Evolutionary conservation across 1,284 basidiomycete genomes (phyloP).

Genomic region (Cryptococcus amylolentus): DNA sequence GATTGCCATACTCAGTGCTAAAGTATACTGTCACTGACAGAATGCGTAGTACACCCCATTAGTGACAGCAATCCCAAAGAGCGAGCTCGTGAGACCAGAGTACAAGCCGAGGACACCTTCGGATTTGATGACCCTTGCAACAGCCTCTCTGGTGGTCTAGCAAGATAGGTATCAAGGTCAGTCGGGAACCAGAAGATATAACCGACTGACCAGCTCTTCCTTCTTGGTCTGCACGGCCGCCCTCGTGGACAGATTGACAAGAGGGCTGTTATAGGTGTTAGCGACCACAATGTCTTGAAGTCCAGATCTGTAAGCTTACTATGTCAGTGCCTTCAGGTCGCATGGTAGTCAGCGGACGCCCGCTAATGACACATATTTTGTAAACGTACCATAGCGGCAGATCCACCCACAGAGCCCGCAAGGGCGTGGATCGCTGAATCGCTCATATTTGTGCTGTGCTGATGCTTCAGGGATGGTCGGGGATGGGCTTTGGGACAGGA

Average conservation of each 20-base stretch:
- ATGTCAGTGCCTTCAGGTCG: slow-evolving; percentile 42
- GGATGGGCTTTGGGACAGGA: neutral
- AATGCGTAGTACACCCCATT: slow-evolving; percentile 62
- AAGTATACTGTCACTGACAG: slow-evolving; percentile 22
- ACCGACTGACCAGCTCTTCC: slow-evolving; percentile 31
- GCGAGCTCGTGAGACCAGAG: slow-evolving; percentile 77
- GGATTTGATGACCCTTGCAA: slow-evolving; percentile 72
- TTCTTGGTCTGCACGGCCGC: slow-evolving; percentile 86
- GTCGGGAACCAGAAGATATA: neutral
- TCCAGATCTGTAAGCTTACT: slow-evolving; percentile 23
- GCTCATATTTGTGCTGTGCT: slow-evolving; percentile 25
- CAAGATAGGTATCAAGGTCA: slow-evolving; percentile 7
- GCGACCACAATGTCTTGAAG: neutral
- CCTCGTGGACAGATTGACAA: slow-evolving; percentile 87
- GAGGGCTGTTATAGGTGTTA: slow-evolving; percentile 58
- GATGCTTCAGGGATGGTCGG: neutral
- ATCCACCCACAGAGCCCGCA: slow-evolving; percentile 86
- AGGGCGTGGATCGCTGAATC: slow-evolving; percentile 86
- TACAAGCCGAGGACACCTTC: slow-evolving; percentile 87
- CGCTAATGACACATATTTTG: neutral
- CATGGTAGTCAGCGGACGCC: neutral
- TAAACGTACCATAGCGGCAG: slow-evolving; percentile 77
- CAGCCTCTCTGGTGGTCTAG: slow-evolving; percentile 38
- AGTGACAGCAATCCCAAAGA: slow-evolving; percentile 88
- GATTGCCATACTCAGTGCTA: neutral